phyloP scores from a whole-genome alignment of 371 early-diverging fungal genomes.

The Mucor plumbeus region DNA sequence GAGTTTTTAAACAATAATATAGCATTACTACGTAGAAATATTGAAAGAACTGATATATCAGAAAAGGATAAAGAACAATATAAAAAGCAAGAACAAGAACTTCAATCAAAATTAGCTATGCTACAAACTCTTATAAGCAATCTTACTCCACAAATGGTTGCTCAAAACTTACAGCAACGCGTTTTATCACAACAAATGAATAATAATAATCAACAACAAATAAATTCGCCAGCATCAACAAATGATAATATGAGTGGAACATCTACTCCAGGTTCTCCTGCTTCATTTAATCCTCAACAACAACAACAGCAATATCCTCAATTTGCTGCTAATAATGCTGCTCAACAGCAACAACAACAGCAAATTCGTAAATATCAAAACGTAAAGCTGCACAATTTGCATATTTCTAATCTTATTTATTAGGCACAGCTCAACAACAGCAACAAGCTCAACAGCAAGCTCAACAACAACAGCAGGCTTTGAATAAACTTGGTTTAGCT shows the following conservation, averaged over 20 bases:
- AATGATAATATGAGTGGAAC: constrained; percentile 27
- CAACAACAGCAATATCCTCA: constrained; percentile 20
- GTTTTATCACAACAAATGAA: constrained; percentile 23
- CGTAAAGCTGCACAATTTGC: background rate
- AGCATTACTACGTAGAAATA: constrained; percentile 31
- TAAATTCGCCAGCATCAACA: constrained; percentile 24
- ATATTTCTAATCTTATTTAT: background rate
- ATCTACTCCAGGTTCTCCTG: constrained; percentile 30
- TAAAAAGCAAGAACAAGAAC: constrained; percentile 38
- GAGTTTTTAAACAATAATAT: constrained; percentile 39
- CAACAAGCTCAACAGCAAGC: constrained; percentile 7
- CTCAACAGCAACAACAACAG: constrained; percentile 9
- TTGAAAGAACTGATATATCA: constrained; percentile 44
- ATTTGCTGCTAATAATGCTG: constrained; percentile 17
- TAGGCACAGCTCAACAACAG: constrained; percentile 21
- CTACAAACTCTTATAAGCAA: constrained; percentile 41
- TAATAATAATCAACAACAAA: constrained; percentile 13
- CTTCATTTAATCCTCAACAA: constrained; percentile 27
- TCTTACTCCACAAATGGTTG: constrained; percentile 35
- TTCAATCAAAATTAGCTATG: constrained; percentile 34
- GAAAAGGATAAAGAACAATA: constrained; percentile 35
- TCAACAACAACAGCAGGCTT: constrained; percentile 23
- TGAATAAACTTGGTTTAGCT: constrained; percentile 28
- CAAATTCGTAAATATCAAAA: constrained; percentile 33
- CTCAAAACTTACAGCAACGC: constrained; percentile 36